Evolutionary conservation across 2,329 filamentous ascomycete genomes (phyloP).

Genomic region (Chalaropsis ovoidea): DNA sequence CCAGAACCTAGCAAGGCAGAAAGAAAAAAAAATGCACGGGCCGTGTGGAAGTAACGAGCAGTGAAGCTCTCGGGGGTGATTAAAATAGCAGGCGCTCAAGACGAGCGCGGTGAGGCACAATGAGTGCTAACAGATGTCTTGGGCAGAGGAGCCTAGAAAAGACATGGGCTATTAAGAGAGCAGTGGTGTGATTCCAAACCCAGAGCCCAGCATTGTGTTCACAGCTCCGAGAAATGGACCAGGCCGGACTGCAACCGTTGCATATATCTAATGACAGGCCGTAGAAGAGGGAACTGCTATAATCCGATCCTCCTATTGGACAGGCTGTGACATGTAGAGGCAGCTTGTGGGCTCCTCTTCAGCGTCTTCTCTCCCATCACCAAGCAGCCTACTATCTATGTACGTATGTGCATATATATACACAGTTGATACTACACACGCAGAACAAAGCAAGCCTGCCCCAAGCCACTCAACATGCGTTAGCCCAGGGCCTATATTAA

Average conservation of each 20-base stretch:
- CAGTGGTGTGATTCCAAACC: not conserved
- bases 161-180: not conserved
- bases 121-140: not conserved
- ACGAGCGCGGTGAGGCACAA: constrained; percentile 4
- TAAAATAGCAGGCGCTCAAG: constrained; percentile 10
- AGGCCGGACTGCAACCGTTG: constrained; percentile 2
- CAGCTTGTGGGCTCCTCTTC: not conserved
- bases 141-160: not conserved
- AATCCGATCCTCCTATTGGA: constrained; percentile 1
- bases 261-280: constrained; percentile 1
- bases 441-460: not conserved
- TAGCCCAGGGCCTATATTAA: constrained; percentile 2
- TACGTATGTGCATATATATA: not conserved
- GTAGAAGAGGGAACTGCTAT: constrained; percentile 6
- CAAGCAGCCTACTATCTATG: not conserved
- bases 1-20: constrained; percentile 5
- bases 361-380: not conserved
- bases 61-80: not conserved
- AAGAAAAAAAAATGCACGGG: constrained; percentile 13
- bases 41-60: not conserved
- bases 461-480: not conserved
- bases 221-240: not conserved
- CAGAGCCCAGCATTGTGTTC: not conserved
- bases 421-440: not conserved
- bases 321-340: not conserved